Conservation (phyloP, 2,329 filamentous ascomycete species). For the Whalleya microplaca region DNA sequence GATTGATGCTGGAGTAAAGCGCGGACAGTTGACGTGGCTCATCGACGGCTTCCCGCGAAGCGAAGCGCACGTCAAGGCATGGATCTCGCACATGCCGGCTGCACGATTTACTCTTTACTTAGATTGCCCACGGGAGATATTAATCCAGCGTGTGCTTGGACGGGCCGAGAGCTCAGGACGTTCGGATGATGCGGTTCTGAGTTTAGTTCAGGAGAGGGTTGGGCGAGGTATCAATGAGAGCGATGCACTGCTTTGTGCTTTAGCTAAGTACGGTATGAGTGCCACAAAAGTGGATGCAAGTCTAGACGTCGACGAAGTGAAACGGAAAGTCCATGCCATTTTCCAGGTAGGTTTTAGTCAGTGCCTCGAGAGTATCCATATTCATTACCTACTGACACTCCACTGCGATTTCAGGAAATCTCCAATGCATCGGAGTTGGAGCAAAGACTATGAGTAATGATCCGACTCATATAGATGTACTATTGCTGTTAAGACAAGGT, state of each 20-base stretch:
- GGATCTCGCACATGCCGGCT: constrained; percentile 16
- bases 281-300: constrained; percentile 13
- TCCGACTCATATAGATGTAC: too few relatives aligned
- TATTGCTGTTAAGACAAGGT: too few relatives aligned
- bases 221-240: constrained; percentile 9
- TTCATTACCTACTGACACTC: too few relatives aligned
- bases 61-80: constrained; percentile 17
- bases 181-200: constrained; percentile 17
- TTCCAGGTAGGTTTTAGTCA: constrained; percentile 13
- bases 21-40: constrained; percentile 22
- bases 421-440: too few relatives aligned
- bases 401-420: too few relatives aligned
- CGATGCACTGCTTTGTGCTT: constrained; percentile 13
- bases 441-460: too few relatives aligned
- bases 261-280: constrained; percentile 12
- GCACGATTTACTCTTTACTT: constrained; percentile 10
- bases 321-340: constrained; percentile 12
- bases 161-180: constrained; percentile 22
- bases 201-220: constrained; percentile 13
- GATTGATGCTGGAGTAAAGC: constrained; percentile 16
- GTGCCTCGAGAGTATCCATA: too few relatives aligned
- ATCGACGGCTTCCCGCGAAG: constrained; percentile 28
- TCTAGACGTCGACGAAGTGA: constrained; percentile 16
- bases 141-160: constrained; percentile 11
- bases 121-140: constrained; percentile 11